Conservation (phyloP, 805 yeast species). For the Candida namnaoensis region DNA sequence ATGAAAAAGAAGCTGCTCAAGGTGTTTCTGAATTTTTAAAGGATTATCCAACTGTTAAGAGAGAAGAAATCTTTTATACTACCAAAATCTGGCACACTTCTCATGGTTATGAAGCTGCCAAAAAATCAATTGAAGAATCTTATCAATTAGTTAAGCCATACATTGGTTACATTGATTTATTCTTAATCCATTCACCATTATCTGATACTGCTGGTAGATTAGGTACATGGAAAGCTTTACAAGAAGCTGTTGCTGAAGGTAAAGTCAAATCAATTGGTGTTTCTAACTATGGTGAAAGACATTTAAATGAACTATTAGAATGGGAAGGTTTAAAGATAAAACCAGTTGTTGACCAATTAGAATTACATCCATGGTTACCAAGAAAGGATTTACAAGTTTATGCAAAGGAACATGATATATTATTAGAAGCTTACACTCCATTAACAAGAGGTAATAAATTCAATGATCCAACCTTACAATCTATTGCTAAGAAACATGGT, state of each 20-base stretch:
- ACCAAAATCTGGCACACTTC: slow-evolving; percentile 49
- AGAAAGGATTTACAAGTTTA: slow-evolving; percentile 29
- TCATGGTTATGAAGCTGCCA: neutral
- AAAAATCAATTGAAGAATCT: slow-evolving; percentile 39
- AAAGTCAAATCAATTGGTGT: slow-evolving; percentile 65
- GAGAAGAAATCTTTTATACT: slow-evolving; percentile 58
- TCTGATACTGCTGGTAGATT: slow-evolving; percentile 40
- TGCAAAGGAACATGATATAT: slow-evolving; percentile 32
- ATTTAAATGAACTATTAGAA: slow-evolving; percentile 50
- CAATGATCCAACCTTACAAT: slow-evolving; percentile 31
- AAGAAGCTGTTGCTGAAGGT: slow-evolving; percentile 58
- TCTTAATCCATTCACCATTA: slow-evolving; percentile 60
- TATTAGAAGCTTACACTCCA: slow-evolving; percentile 50
- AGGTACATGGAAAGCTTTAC: slow-evolving; percentile 66
- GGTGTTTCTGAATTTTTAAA: slow-evolving; percentile 42
- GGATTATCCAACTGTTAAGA: slow-evolving; percentile 40
- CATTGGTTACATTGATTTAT: slow-evolving; percentile 60
- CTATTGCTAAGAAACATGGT: slow-evolving; percentile 28
- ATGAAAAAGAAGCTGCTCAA: slow-evolving; percentile 61
- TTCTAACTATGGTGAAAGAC: slow-evolving; percentile 62
- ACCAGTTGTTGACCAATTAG: slow-evolving; percentile 72
- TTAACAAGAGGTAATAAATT: slow-evolving; percentile 40
- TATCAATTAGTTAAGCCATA: slow-evolving; percentile 35
- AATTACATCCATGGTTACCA: slow-evolving; percentile 36
- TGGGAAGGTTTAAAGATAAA: slow-evolving; percentile 47